Conservation (phyloP, 768 basidiomycete species). For the Leccinum aurantiacum region DNA sequence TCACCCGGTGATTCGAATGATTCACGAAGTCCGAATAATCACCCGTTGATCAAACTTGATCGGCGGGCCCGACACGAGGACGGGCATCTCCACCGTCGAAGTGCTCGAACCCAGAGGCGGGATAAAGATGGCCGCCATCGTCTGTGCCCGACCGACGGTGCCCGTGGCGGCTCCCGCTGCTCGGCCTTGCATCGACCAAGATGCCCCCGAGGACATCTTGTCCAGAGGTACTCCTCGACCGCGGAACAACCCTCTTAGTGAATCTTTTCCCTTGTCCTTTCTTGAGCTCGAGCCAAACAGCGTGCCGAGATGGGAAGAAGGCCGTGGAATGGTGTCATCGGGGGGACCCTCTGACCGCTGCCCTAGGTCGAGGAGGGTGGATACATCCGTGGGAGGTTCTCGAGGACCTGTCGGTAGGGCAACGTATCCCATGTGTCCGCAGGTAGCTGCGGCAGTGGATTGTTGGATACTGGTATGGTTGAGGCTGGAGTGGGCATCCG, state of each 20-base stretch:
- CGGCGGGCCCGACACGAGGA: constrained; percentile 19
- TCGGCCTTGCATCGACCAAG: constrained; percentile 13
- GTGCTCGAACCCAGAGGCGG: constrained; percentile 9
- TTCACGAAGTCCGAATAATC: constrained; percentile 56
- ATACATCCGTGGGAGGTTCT: constrained; percentile 45
- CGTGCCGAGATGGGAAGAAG: constrained; percentile 19
- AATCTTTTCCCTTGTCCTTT: constrained; percentile 37
- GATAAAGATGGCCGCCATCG: constrained; percentile 26
- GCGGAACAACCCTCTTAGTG: constrained; percentile 45
- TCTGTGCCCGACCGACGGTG: constrained; percentile 17
- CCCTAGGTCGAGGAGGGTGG: constrained; percentile 15
- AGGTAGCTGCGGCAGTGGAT: constrained; percentile 68
- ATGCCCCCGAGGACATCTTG: constrained; percentile 8
- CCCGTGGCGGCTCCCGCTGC: constrained; percentile 15
- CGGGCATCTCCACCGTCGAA: constrained; percentile 11
- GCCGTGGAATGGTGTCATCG: constrained; percentile 21
- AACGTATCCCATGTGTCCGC: constrained; percentile 56
- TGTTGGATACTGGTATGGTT: constrained; percentile 21
- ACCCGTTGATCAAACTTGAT: constrained; percentile 45
- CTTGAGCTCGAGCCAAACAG: constrained; percentile 27
- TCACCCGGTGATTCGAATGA: constrained; percentile 54
- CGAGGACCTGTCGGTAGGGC: constrained; percentile 54
- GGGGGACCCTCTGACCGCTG: constrained; percentile 2
- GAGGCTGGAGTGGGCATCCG: constrained; percentile 1
- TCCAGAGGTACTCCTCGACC: constrained; percentile 39